These are phyloP conservation scores for Penicillium canescens DNA, from an alignment of 495 filamentous ascomycete genomes.

Conservation along the genomic window DNA sequence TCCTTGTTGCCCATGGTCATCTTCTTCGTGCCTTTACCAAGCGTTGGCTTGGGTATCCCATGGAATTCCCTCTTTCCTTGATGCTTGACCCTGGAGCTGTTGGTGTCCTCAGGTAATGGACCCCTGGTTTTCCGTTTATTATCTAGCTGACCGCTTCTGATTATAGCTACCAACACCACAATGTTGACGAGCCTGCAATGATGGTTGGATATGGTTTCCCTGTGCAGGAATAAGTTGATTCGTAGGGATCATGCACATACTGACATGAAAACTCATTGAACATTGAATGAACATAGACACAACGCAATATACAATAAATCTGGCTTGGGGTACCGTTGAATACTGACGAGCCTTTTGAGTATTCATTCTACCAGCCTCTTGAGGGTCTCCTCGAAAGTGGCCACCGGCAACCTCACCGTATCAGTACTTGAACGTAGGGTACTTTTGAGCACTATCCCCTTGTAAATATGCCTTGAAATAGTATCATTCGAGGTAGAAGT, in stretches of 20 bases:
- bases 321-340: too few species aligned
- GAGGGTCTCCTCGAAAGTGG: too few species aligned
- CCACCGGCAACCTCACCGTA: too few species aligned
- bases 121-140: not conserved
- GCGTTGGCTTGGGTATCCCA: constrained; percentile 67
- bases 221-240: constrained; percentile 12
- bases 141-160: not conserved
- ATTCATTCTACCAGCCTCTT: too few species aligned
- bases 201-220: constrained; percentile 37
- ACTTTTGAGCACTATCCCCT: too few species aligned
- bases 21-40: constrained; percentile 77
- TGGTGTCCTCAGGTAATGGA: constrained; percentile 60
- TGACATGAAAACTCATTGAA: not conserved
- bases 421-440: too few species aligned
- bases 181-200: constrained; percentile 36
- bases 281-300: not conserved
- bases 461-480: too few species aligned
- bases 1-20: constrained; percentile 73
- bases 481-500: too few species aligned
- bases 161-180: constrained; percentile 34
- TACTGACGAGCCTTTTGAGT: too few species aligned
- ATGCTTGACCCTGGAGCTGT: constrained; percentile 77
- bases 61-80: constrained; percentile 65
- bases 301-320: too few species aligned
- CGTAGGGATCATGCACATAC: not conserved